Evolutionary conservation across 345 rosid species (phyloP), one percentile per base, ranked within the genome.

Genomic region (Moringa oleifera): DNA sequence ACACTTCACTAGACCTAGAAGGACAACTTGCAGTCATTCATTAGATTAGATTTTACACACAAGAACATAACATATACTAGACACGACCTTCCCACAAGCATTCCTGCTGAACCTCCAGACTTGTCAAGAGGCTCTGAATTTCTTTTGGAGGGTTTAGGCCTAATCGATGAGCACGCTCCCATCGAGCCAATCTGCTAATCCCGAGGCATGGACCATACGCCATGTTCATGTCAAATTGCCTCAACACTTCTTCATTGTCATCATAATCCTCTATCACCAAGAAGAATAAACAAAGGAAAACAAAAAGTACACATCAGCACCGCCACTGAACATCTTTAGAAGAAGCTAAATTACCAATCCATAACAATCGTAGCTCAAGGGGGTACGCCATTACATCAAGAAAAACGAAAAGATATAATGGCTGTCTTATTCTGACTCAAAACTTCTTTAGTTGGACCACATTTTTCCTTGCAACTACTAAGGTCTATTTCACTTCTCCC

Each of bases 181-280:
- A 91, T 0, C 96, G 79, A 37, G 55, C 88, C 53, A 79, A 51
- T 61, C 96, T 76, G 25, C 77, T 72, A 82, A 91, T 84, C 51
- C 97, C 94, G 50, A 86, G 50, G 62, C 97, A 91, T 0, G 96
- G 97, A 23, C 97, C 97, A 18, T 81, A 91, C 0, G 85, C 78
- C 77, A 85, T 84, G 84, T 84, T 77, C 91, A 91, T 81, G 77
- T 91, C 96, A 61, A 91, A 91, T 51, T 86, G 85, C 78, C 83
- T 83, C 45, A 88, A 64, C 47, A 74, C 70, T 52, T 74, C 78
- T 71, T 88, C 96, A 17, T 63, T 31, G 58, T 78, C 63, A 23
- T 66, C 79, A 45, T 67, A 72, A 57, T 70, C 87, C 28, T 68
- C 96, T 91, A 68, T 54, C 55, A 4, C 20, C 23, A 11, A 28